These are phyloP conservation scores for Schizochytrium sp. DNA, from an alignment of 108 stramenopile genomes.

Conservation along the genomic window DNA sequence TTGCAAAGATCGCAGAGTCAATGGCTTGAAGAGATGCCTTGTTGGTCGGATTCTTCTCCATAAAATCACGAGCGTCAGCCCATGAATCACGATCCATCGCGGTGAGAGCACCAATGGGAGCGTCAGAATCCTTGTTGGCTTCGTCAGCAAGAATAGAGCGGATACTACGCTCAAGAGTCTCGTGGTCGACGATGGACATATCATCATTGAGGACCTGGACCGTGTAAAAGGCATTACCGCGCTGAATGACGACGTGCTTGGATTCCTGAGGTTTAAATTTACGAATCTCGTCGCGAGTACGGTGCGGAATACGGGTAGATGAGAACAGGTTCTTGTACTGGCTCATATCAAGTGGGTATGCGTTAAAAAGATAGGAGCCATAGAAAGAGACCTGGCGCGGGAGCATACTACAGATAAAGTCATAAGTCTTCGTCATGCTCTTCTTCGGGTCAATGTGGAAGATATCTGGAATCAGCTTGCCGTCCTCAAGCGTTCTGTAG, in stretches of 20 bases:
- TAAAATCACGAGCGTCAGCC: conserved; percentile 66
- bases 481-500: conserved; percentile 33
- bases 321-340: conserved; percentile 63
- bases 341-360: conserved; percentile 65
- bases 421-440: conserved; percentile 22
- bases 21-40: conserved; percentile 66
- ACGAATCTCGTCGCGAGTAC: conserved; percentile 46
- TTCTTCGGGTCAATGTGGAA: conserved; percentile 39
- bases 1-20: conserved; percentile 66
- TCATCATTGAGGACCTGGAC: conserved; percentile 68
- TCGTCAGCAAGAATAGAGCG: conserved; percentile 65
- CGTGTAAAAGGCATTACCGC: conserved; percentile 56
- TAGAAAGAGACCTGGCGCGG: conserved; percentile 58
- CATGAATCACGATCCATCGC: conserved; percentile 66
- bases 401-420: conserved; percentile 11
- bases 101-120: conserved; percentile 68
- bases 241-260: conserved; percentile 61
- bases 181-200: conserved; percentile 68
- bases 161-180: conserved; percentile 67
- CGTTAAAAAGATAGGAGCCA: conserved; percentile 47
- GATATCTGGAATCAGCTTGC: conserved; percentile 58
- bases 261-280: conserved; percentile 13
- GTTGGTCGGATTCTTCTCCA: conserved; percentile 67
- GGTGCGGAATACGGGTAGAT: conserved; percentile 64
- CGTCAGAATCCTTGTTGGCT: not conserved